Evolutionary conservation across 2,329 filamentous ascomycete genomes (phyloP).

Genomic region (Pseudonectria buxi): DNA sequence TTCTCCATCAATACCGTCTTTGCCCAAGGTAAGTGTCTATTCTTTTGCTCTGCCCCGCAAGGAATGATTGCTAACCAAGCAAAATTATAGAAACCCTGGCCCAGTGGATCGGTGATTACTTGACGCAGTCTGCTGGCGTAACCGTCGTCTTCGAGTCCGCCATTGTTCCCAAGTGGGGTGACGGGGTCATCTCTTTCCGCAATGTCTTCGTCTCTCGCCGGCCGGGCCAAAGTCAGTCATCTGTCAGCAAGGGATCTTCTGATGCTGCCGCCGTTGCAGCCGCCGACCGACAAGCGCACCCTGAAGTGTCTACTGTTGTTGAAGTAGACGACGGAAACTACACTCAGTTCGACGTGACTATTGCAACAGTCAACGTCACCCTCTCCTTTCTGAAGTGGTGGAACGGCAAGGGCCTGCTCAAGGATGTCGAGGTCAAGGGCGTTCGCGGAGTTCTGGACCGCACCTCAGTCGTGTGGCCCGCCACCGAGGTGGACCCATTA

Average conservation of each 20-base stretch:
- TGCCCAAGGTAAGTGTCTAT: conserved; percentile 63
- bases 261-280: conserved; percentile 81
- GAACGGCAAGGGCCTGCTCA: conserved; percentile 86
- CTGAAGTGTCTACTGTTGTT: conserved; percentile 28
- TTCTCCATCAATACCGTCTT: conserved; percentile 92
- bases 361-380: conserved; percentile 93
- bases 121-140: conserved; percentile 87
- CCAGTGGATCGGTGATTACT: conserved; percentile 87
- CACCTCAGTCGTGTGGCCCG: conserved; percentile 66
- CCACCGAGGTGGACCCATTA: conserved; percentile 66
- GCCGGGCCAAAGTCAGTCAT: conserved; percentile 72
- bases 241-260: conserved; percentile 89
- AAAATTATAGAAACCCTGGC: conserved; percentile 69
- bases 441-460: conserved; percentile 89
- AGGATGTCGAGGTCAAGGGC: conserved; percentile 89
- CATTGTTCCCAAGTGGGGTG: conserved; percentile 92
- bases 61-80: background rate
- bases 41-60: too few relatives aligned
- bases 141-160: conserved; percentile 96
- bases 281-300: conserved; percentile 52
- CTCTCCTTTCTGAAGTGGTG: conserved; percentile 98
- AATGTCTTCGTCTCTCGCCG: conserved; percentile 93
- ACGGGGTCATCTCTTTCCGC: conserved; percentile 91
- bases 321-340: conserved; percentile 83
- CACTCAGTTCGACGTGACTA: conserved; percentile 92